These are phyloP conservation scores for Microbotryum silenes-acaulis DNA, from an alignment of 1,284 basidiomycete genomes.

Conservation along the genomic window DNA sequence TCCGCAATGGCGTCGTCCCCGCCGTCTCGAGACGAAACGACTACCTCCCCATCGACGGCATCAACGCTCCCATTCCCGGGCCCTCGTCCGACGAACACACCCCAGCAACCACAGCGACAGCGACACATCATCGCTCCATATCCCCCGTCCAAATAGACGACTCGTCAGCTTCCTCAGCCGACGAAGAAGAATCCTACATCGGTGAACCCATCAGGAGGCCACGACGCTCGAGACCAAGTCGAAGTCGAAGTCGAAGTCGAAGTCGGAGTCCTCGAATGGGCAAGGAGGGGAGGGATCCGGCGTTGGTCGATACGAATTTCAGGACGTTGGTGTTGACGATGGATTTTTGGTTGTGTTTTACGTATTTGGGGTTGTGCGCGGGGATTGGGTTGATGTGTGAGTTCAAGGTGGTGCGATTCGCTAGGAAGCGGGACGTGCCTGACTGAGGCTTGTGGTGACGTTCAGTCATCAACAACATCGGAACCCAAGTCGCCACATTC, in stretches of 20 bases:
- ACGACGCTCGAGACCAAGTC: neutral
- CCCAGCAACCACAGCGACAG: neutral
- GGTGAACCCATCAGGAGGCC: neutral
- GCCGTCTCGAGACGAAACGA: neutral
- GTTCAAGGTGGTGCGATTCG: neutral
- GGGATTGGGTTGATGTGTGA: conserved; percentile 22
- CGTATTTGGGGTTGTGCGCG: conserved; percentile 11
- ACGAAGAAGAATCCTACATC: neutral
- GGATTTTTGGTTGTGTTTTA: conserved; percentile 17
- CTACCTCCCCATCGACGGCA: conserved; percentile 1
- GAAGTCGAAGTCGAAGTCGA: neutral
- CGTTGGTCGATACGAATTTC: conserved; percentile 13
- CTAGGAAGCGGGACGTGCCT: neutral
- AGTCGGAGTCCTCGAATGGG: conserved; percentile 2
- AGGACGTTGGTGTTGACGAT: conserved; percentile 6
- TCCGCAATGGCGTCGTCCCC: conserved; percentile 16
- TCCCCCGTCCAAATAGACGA: neutral
- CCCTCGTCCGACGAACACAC: neutral
- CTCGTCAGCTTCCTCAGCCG: conserved; percentile 5
- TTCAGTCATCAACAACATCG: conserved; percentile 24
- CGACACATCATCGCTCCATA: neutral
- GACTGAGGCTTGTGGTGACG: neutral
- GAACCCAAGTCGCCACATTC: conserved; percentile 14
- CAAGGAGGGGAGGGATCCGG: conserved; percentile 8
- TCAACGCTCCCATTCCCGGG: too few relatives aligned